Percentiles rank a stretch among this genome's conserved stretches.
Evolutionary conservation across 345 rosid genomes (phyloP).

Genomic region (Salix suchowensis): DNA sequence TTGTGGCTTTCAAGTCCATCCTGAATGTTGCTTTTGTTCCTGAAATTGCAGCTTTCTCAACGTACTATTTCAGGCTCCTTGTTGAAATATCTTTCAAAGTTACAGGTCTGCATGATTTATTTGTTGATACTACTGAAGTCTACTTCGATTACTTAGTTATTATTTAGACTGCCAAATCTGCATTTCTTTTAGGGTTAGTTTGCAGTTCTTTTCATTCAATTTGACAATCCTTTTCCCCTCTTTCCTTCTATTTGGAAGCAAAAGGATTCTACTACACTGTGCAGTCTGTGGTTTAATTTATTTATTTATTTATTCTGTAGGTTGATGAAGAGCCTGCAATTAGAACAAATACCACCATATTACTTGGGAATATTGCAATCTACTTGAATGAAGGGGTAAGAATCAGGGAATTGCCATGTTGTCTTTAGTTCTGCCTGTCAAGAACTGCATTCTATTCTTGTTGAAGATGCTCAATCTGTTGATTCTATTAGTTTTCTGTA

Average conservation of each 20-base stretch:
- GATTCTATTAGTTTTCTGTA: neutral
- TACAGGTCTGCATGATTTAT: constrained; percentile 54
- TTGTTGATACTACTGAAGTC: neutral
- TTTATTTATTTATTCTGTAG: constrained; percentile 38
- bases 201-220: neutral
- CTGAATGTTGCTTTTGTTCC: constrained; percentile 20
- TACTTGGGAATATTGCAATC: constrained; percentile 94
- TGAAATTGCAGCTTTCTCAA: constrained; percentile 80
- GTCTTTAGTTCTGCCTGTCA: constrained; percentile 1
- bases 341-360: constrained; percentile 94
- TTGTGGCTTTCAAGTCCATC: constrained; percentile 3
- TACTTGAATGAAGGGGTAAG: constrained; percentile 88
- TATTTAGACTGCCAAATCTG: neutral
- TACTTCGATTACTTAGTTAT: neutral
- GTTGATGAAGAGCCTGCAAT: constrained; percentile 99
- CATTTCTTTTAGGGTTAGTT: neutral
- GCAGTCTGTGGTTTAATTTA: constrained; percentile 9
- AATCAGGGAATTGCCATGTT: constrained; percentile 13
- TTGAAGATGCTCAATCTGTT: neutral
- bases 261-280: neutral
- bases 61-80: constrained; percentile 89
- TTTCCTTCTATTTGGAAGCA: neutral
- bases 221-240: neutral
- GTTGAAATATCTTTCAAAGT: constrained; percentile 87
- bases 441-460: constrained; percentile 5